Evolutionary conservation across 75 land plant species (phyloP), one percentile per base, ranked within the genome.

Genomic region (Ceratopteris richardii): DNA sequence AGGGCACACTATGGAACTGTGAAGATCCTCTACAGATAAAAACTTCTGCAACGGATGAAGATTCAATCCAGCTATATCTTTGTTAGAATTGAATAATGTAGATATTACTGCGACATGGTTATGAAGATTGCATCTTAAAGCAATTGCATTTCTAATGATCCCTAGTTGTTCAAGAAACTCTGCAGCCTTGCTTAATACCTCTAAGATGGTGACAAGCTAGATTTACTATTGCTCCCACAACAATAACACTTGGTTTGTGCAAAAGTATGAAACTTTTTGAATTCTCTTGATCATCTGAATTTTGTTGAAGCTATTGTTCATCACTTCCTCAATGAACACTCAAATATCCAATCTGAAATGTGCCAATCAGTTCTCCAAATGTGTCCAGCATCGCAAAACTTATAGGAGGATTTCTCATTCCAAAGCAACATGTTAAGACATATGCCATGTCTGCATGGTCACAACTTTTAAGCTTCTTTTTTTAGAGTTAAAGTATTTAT

Each of bases 101-200:
- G 98, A 80, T 65, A 93, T 70, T 84, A 93, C 80, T 7, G 98
- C 95, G 54, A 93, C 61, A 40, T 95, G 98, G 63, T 93, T 93
- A 68, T 93, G 98, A 46, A 88, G 77, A 56, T 78, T 81, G 17
- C 98, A 82, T 17, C 96, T 95, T 63, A 93, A 78, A 31, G 96
- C 98, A 41, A 82, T 85, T 51, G 98, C 95, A 29, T 95, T 87
- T 58, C 81, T 85, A 2, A 93, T 82, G 59, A 85, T 85, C 52
- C 90, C 98, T 93, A 73, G 65, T 37, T 93, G 96, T 17, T 71
- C 69, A 30, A 81, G 87, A 19, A 93, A 66, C 57, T 93, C 90
- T 60, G 90, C 80, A 57, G 87, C 79, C 65, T 80, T 86, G 52
- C 83, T 85, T 51, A 89, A 80, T n/a, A n/a, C n/a, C n/a, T n/a